Conservation (phyloP, 495 filamentous ascomycete species). For the Podospora appendiculata region DNA sequence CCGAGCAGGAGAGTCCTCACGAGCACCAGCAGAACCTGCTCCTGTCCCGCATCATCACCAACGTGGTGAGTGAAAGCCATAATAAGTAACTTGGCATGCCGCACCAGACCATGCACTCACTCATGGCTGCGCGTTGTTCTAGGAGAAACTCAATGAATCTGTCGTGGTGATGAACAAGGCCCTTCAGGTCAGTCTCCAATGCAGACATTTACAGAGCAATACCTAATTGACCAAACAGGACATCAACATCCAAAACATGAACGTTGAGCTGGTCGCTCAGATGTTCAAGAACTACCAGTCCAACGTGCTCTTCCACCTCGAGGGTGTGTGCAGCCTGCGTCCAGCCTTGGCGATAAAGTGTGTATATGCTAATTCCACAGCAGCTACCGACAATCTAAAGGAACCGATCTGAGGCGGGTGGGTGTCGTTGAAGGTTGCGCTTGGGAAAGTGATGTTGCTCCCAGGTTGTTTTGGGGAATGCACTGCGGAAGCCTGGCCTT, state of each 20-base stretch:
- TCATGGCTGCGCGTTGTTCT: neutral
- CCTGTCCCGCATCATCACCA: constrained; percentile 91
- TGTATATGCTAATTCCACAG: neutral
- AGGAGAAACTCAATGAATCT: constrained; percentile 98
- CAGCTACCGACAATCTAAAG: constrained; percentile 80
- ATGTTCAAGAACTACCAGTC: constrained; percentile 99
- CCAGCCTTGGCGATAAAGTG: neutral
- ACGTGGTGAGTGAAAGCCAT: constrained; percentile 56
- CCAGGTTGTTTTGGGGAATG: neutral
- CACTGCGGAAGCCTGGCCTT: no score
- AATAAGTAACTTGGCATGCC: no score
- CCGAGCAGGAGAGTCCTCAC: constrained; percentile 79
- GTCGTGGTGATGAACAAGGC: constrained; percentile 86
- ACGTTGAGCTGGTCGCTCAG: constrained; percentile 92
- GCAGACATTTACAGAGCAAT: neutral
- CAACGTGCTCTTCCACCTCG: constrained; percentile 93
- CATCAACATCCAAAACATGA: constrained; percentile 97
- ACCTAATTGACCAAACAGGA: constrained; percentile 49
- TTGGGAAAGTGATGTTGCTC: neutral
- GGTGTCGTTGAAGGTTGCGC: no score
- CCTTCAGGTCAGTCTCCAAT: constrained; percentile 56
- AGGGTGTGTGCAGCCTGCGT: constrained; percentile 52
- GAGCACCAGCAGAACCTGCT: constrained; percentile 94
- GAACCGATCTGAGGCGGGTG: constrained; percentile 54
- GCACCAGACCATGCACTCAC: constrained; percentile 2